Percentiles rank a stretch among this genome's conserved stretches.
phyloP scores from a whole-genome alignment of 2,329 filamentous ascomycete species.

The Pseudogymnoascus destructans region DNA sequence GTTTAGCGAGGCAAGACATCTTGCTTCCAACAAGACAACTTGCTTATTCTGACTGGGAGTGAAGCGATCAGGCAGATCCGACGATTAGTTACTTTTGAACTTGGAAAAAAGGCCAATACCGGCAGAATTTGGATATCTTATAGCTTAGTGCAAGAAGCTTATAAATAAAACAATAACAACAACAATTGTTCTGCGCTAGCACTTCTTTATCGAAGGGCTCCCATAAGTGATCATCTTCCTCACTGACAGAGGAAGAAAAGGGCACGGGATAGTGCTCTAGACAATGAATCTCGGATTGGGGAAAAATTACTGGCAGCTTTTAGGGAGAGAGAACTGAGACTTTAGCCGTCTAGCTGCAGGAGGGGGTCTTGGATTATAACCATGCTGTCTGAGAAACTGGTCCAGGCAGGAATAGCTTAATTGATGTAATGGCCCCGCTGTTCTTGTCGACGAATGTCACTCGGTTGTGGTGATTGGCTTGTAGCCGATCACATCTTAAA shows the following conservation, averaged over 20 bases:
- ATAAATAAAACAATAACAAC: background rate
- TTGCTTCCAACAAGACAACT: no score
- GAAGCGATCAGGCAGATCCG: no score
- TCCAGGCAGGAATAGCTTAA: conserved; percentile 26
- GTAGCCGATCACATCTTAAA: background rate
- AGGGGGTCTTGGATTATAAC: background rate
- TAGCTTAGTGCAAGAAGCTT: background rate
- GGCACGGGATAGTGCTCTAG: background rate
- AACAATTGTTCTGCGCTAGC: background rate
- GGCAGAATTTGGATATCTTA: background rate
- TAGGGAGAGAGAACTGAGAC: background rate
- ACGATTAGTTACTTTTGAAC: no score
- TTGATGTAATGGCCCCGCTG: background rate
- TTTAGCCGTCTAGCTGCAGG: background rate
- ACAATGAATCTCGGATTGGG: background rate
- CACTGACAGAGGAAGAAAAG: background rate
- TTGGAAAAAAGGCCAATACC: background rate
- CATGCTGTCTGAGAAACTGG: conserved; percentile 17
- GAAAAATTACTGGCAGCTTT: background rate
- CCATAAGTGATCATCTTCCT: background rate
- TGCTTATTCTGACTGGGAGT: no score
- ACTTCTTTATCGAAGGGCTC: conserved; percentile 1
- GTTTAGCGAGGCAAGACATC: no score
- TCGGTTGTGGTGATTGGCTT: background rate
- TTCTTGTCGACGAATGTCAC: background rate